Percentiles rank a stretch among this genome's conserved stretches.
Evolutionary conservation across 805 yeast genomes (phyloP).

Genomic region (Nakazawaea siamensis): DNA sequence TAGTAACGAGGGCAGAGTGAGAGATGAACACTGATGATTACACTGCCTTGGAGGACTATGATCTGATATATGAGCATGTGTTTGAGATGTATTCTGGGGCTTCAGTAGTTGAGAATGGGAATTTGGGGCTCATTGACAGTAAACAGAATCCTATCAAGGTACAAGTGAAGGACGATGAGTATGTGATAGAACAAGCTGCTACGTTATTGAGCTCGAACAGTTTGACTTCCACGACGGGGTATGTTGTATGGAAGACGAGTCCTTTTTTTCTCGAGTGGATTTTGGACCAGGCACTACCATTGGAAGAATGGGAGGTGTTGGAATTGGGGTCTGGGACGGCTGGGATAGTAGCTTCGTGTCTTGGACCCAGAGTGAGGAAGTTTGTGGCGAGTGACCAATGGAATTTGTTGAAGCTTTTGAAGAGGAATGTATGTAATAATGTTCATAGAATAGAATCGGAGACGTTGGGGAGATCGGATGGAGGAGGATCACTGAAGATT

Average conservation of each 20-base stretch:
- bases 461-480: conserved; percentile 11
- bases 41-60: conserved; percentile 3
- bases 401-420: conserved; percentile 41
- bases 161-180: conserved; percentile 14
- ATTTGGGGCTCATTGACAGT: conserved; percentile 17
- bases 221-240: conserved; percentile 48
- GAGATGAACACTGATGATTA: too few relatives aligned
- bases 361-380: conserved; percentile 24
- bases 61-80: conserved; percentile 18
- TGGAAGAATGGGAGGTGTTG: conserved; percentile 24
- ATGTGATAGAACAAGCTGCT: conserved; percentile 24
- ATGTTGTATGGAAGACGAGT: conserved; percentile 51
- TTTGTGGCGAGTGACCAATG: conserved; percentile 55
- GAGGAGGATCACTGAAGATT: conserved; percentile 15
- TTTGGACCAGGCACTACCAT: conserved; percentile 22
- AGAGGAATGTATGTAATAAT: conserved; percentile 36
- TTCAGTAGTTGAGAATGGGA: conserved; percentile 2
- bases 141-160: conserved; percentile 7
- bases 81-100: conserved; percentile 17
- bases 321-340: conserved; percentile 61
- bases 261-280: conserved; percentile 48
- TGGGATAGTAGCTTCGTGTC: conserved; percentile 37
- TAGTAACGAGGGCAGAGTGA: too few relatives aligned
- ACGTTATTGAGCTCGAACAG: conserved; percentile 24
- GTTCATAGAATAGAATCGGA: conserved; percentile 15